A percentile compares a stretch with the other conserved stretches of the same genome.
These are phyloP conservation scores for Carpinus viminea DNA, from an alignment of 306 rosid species.

Conservation along the genomic window DNA sequence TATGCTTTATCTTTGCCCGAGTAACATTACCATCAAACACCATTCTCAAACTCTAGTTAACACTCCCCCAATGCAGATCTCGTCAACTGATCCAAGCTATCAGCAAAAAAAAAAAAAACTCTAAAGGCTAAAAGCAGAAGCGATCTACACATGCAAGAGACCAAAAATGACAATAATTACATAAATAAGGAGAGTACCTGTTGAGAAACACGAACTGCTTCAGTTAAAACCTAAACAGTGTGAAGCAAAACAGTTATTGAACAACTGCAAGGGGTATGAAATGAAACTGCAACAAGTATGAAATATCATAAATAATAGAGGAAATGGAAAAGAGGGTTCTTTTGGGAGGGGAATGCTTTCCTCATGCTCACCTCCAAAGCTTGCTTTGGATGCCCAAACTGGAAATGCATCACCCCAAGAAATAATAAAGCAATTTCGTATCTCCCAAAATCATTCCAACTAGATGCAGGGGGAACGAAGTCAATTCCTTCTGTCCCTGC, in stretches of 20 bases:
- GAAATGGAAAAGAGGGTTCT: slow-evolving; percentile 9
- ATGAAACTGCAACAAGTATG: slow-evolving; percentile 6
- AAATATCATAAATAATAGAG: slow-evolving; percentile 13
- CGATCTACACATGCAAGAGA: neutral
- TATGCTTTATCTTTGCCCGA: neutral
- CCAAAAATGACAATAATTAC: neutral
- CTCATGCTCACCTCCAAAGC: slow-evolving; percentile 75
- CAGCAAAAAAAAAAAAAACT: neutral
- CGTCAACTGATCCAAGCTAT: neutral
- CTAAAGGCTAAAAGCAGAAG: neutral
- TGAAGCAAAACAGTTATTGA: slow-evolving; percentile 26
- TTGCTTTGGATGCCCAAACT: slow-evolving; percentile 90
- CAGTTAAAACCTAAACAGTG: slow-evolving; percentile 76
- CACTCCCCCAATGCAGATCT: neutral
- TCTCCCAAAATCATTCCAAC: slow-evolving; percentile 71
- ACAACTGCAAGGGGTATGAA: slow-evolving; percentile 1
- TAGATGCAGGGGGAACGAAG: slow-evolving; percentile 61
- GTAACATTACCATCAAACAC: neutral
- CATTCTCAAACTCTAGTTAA: neutral
- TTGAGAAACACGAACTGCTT: slow-evolving; percentile 91
- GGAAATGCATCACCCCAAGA: slow-evolving; percentile 97
- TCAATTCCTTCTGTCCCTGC: slow-evolving; percentile 99
- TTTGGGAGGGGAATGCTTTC: slow-evolving; percentile 21
- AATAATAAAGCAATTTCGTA: slow-evolving; percentile 83
- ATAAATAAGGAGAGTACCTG: slow-evolving; percentile 56